A percentile compares a stretch with the other conserved stretches of the same genome.
These are phyloP conservation scores for Boletus edulis DNA, from an alignment of 768 basidiomycete genomes.

Conservation along the genomic window DNA sequence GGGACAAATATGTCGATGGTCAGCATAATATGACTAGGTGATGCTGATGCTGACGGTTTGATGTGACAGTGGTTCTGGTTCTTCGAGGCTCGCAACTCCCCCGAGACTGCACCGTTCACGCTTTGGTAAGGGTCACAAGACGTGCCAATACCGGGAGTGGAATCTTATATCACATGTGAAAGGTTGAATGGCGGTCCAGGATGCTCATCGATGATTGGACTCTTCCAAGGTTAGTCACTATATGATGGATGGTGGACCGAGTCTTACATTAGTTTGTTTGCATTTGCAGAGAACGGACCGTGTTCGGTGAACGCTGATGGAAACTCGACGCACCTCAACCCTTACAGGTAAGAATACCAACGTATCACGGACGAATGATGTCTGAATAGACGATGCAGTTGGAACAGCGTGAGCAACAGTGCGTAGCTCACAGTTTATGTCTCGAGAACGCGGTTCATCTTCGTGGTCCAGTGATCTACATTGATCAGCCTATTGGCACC, in stretches of 20 bases:
- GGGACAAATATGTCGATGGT: slow-evolving; percentile 60
- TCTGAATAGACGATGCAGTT: slow-evolving; percentile 35
- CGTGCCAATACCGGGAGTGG: too few species aligned
- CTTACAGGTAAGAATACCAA: slow-evolving; percentile 45
- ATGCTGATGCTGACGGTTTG: not conserved
- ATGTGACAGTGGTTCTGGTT: slow-evolving; percentile 67
- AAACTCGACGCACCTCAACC: slow-evolving; percentile 52
- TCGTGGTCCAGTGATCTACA: slow-evolving; percentile 55
- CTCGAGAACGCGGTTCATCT: not conserved
- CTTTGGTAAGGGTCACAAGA: slow-evolving; percentile 44
- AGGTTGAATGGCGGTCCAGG: slow-evolving; percentile 64
- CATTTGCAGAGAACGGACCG: slow-evolving; percentile 55
- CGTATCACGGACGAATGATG: not conserved
- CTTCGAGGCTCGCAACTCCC: slow-evolving; percentile 59
- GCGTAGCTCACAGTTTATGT: slow-evolving; percentile 17
- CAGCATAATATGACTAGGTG: slow-evolving; percentile 1
- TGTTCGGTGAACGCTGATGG: slow-evolving; percentile 57
- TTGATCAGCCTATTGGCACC: slow-evolving; percentile 66
- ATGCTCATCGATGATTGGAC: slow-evolving; percentile 61
- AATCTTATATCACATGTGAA: not conserved
- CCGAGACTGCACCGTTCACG: slow-evolving; percentile 64
- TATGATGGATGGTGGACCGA: not conserved
- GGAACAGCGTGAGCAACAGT: slow-evolving; percentile 72
- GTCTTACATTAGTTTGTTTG: not conserved
- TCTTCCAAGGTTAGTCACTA: slow-evolving; percentile 51